These are phyloP conservation scores for Mycena vitilis DNA, from an alignment of 768 basidiomycete species.

Conservation along the genomic window DNA sequence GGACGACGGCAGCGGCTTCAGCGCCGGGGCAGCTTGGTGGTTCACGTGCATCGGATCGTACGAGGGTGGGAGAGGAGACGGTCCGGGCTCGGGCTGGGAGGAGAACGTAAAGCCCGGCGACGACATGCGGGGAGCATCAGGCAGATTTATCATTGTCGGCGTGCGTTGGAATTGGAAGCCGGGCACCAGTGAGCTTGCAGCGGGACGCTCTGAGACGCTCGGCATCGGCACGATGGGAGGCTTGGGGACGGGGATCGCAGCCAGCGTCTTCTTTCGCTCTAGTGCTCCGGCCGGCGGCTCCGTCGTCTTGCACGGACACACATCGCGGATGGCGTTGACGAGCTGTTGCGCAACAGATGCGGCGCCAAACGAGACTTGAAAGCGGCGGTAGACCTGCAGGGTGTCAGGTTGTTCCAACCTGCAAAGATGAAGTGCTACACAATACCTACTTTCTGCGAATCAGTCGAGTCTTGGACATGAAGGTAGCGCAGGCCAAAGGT, in stretches of 20 bases:
- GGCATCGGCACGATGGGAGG: not conserved
- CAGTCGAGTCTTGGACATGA: slow-evolving; percentile 54
- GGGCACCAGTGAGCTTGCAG: not conserved
- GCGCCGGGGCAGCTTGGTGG: too few species aligned
- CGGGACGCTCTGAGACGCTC: not conserved
- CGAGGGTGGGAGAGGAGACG: slow-evolving; percentile 16
- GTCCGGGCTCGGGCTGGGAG: slow-evolving; percentile 17
- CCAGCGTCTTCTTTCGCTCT: slow-evolving; percentile 3
- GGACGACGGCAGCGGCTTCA: slow-evolving; percentile 3
- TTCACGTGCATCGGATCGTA: too few species aligned
- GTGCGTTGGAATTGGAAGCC: slow-evolving; percentile 9
- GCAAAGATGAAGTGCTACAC: not conserved
- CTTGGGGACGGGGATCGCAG: not conserved
- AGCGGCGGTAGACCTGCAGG: slow-evolving; percentile 73
- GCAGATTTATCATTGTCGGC: slow-evolving; percentile 1
- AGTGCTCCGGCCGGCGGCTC: slow-evolving; percentile 18
- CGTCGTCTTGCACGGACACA: slow-evolving; percentile 83
- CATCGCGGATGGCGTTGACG: slow-evolving; percentile 68
- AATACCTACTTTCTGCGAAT: slow-evolving; percentile 29
- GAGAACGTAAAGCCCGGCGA: slow-evolving; percentile 26
- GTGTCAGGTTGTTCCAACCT: not conserved
- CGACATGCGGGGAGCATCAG: slow-evolving; percentile 27
- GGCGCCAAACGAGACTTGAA: slow-evolving; percentile 78
- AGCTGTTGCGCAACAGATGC: slow-evolving; percentile 63
- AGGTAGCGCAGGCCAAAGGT: slow-evolving; percentile 83